These are phyloP conservation scores for Termitomyces bulborhizus DNA, from an alignment of 768 basidiomycete genomes.

Conservation along the genomic window DNA sequence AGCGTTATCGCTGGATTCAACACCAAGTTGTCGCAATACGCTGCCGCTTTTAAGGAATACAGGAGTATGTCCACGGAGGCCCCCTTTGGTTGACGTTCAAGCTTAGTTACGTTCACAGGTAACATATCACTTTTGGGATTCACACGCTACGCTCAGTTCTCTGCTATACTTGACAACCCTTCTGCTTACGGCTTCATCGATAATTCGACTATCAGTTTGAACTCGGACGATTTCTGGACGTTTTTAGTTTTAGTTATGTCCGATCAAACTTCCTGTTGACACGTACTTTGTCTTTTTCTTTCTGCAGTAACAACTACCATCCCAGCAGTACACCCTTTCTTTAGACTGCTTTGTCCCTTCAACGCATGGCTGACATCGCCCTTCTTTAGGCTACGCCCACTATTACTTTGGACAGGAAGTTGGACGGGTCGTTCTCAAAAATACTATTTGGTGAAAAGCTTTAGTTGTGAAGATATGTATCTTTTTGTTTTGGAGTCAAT, in stretches of 20 bases:
- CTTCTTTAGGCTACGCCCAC: constrained; percentile 30
- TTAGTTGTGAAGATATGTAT: neutral
- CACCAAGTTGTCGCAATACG: constrained; percentile 35
- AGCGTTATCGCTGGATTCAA: constrained; percentile 48
- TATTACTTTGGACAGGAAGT: constrained; percentile 28
- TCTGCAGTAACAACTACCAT: constrained; percentile 48
- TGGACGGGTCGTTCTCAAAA: constrained; percentile 18
- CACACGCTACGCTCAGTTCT: constrained; percentile 41
- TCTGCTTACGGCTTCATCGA: constrained; percentile 52
- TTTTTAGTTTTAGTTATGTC: constrained; percentile 17
- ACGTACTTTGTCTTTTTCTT: neutral
- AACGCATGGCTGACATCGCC: neutral
- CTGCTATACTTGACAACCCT: constrained; percentile 40
- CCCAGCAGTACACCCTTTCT: constrained; percentile 36
- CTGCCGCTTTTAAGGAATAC: constrained; percentile 36
- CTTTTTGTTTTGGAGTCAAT: too few relatives aligned
- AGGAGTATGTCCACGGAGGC: constrained; percentile 30
- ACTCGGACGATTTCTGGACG: constrained; percentile 42
- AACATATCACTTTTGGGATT: constrained; percentile 44
- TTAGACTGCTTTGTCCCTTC: neutral
- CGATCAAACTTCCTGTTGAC: neutral
- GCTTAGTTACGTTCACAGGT: constrained; percentile 24
- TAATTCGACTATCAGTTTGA: constrained; percentile 37
- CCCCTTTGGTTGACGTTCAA: neutral
- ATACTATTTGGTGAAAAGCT: constrained; percentile 19